phyloP scores from a whole-genome alignment of 2,329 filamentous ascomycete genomes.

The Periconia digitata region DNA sequence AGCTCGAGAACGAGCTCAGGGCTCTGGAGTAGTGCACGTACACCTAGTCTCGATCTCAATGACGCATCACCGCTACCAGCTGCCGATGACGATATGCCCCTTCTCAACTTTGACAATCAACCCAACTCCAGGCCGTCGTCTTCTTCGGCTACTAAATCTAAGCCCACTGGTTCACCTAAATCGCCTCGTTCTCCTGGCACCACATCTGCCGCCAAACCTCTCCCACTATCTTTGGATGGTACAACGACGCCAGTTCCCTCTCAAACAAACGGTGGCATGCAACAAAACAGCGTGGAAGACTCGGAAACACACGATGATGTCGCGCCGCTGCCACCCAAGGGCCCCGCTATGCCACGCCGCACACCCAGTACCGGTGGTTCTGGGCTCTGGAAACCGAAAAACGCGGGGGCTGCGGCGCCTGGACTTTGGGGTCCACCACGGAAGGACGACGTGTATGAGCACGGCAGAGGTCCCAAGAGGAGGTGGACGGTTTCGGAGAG shows the following conservation, averaged over 20 bases:
- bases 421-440: constrained; percentile 49
- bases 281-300: constrained; percentile 26
- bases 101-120: constrained; percentile 33
- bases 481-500: constrained; percentile 47
- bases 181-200: constrained; percentile 11
- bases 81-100: constrained; percentile 28
- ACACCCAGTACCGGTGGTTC: background rate
- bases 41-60: constrained; percentile 14
- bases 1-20: constrained; percentile 28
- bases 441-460: constrained; percentile 38
- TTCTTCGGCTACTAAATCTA: constrained; percentile 9
- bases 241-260: constrained; percentile 11
- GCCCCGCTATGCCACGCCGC: constrained; percentile 2
- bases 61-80: constrained; percentile 24
- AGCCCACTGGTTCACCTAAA: constrained; percentile 6
- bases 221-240: constrained; percentile 7
- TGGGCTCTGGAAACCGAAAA: constrained; percentile 31
- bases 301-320: constrained; percentile 33
- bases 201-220: constrained; percentile 7
- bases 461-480: constrained; percentile 44
- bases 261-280: background rate
- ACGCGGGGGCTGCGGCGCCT: constrained; percentile 20
- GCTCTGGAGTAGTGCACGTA: constrained; percentile 41
- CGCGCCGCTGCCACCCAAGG: constrained; percentile 26
- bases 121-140: background rate